Evolutionary conservation across 306 rosid genomes (phyloP), one percentile per base, ranked within the genome.

Genomic region (Dalbergia oliveri): DNA sequence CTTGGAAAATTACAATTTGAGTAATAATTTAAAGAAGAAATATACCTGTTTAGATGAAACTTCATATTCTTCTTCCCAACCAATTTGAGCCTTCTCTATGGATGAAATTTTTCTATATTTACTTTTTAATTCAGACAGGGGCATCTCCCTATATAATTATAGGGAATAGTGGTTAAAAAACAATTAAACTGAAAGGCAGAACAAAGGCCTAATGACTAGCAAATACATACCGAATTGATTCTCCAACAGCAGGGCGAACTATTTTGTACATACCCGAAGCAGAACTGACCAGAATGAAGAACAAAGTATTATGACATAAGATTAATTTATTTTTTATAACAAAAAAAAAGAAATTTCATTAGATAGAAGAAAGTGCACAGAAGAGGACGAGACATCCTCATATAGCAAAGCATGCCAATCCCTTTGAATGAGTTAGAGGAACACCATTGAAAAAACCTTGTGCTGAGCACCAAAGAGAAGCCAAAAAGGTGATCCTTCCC

Each of bases 211-310:
- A 47, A 75, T 23, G 74, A 86, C 71, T 49, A 66, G 45, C 47
- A 66, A 68, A 41, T 57, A 75, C 73, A 77, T 90, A 96, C 99
- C 98, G 88, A 59, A 84, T 61, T 12, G 99, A 93, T 91, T 95
- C 99, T 81, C 99, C 98, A 88, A 93, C 96, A 6, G 97, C 94
- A 14, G 99, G 99, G 9, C 99, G 99, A 59, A 95, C 96, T 78
- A 87, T 93, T 84, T 93, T 95, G 80, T 87, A 91, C 85, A 81
- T 79, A 63, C 94, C 97, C 45, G 98, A 83, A 73, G 89, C 73
- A 59, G 99, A 93, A 84, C 99, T 96, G 96, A 89, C 78, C 77
- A 85, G 13, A 84, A 65, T 13, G 66, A 49, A 54, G 5, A 66
- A 60, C 34, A 78, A 84, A 81, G 63, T 0, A 43, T 54, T 60